Evolutionary conservation across 805 yeast genomes (phyloP).

Genomic region (Wickerhamomyces subpelliculosus): DNA sequence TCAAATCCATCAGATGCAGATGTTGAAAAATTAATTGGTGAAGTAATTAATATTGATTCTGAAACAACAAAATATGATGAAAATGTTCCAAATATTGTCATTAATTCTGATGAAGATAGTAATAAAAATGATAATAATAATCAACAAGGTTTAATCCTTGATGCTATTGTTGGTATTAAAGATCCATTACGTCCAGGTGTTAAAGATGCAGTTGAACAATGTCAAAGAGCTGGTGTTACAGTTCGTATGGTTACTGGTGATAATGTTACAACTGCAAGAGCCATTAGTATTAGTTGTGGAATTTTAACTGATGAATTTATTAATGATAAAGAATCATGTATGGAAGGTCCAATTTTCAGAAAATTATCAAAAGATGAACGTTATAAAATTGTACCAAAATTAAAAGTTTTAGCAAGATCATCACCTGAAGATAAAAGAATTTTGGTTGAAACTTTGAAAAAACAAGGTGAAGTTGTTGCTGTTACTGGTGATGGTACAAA

Average conservation of each 20-base stretch:
- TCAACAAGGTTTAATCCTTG: slow-evolving; percentile 52
- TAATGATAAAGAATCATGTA: slow-evolving; percentile 50
- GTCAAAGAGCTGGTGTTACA: slow-evolving; percentile 86
- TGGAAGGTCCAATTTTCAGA: slow-evolving; percentile 93
- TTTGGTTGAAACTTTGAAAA: slow-evolving; percentile 73
- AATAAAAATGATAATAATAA: not conserved
- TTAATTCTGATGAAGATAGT: slow-evolving; percentile 15
- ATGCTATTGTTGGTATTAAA: slow-evolving; percentile 84
- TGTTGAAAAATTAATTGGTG: slow-evolving; percentile 33
- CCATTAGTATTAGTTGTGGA: slow-evolving; percentile 84
- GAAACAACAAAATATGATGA: not conserved
- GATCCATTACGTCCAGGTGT: slow-evolving; percentile 94
- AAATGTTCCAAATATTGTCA: slow-evolving; percentile 23
- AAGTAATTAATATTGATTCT: slow-evolving; percentile 14
- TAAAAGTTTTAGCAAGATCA: slow-evolving; percentile 86
- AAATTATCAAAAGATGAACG: slow-evolving; percentile 53
- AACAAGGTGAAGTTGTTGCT: slow-evolving; percentile 89
- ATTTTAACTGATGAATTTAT: slow-evolving; percentile 46
- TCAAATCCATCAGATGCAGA: slow-evolving; percentile 35
- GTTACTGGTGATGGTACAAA: slow-evolving; percentile 99
- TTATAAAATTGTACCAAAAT: slow-evolving; percentile 53
- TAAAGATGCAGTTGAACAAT: slow-evolving; percentile 76
- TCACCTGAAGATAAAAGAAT: slow-evolving; percentile 93
- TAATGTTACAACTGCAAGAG: slow-evolving; percentile 82
- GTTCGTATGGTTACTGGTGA: slow-evolving; percentile 99